These are phyloP conservation scores for Exophiala phaeomuriformis DNA, from an alignment of 2,329 filamentous ascomycete genomes.

Conservation along the genomic window DNA sequence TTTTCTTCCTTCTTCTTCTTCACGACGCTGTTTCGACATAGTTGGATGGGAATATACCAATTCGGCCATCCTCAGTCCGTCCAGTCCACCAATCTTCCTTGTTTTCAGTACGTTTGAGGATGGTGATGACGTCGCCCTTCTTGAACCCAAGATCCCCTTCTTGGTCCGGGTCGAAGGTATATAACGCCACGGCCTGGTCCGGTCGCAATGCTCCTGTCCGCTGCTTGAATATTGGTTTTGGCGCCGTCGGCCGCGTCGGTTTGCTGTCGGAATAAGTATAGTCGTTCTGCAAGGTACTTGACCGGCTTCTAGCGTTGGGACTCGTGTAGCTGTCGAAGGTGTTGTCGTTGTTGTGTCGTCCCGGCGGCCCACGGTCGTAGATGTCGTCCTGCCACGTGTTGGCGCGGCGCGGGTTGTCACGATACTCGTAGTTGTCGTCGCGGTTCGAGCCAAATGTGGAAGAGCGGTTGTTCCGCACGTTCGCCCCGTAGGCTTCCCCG, in stretches of 20 bases:
- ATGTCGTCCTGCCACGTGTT: constrained; percentile 46
- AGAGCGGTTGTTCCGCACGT: constrained; percentile 50
- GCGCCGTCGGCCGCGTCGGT: constrained; percentile 73
- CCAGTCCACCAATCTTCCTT: constrained; percentile 98
- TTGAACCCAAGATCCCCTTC: constrained; percentile 90
- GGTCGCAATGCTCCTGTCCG: constrained; percentile 41
- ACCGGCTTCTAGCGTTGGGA: constrained; percentile 31
- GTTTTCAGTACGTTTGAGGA: constrained; percentile 88
- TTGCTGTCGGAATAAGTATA: constrained; percentile 54
- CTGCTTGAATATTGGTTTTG: constrained; percentile 72
- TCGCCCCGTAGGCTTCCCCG: constrained; percentile 65
- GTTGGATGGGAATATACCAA: constrained; percentile 74
- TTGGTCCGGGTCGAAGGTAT: constrained; percentile 90
- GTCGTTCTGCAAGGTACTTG: constrained; percentile 38
- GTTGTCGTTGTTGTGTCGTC: constrained; percentile 31
- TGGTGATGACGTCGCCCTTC: constrained; percentile 93
- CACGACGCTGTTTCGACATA: constrained; percentile 26
- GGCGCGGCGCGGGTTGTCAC: constrained; percentile 43
- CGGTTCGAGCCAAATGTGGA: constrained; percentile 44
- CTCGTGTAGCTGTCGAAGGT: constrained; percentile 32
- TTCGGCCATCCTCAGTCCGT: constrained; percentile 64
- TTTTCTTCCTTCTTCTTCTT: not conserved
- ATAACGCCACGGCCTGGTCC: constrained; percentile 85
- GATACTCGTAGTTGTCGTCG: constrained; percentile 47
- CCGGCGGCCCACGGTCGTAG: constrained; percentile 37